Percentiles rank a stretch among this genome's conserved stretches.
Evolutionary conservation across 208 protist genomes (phyloP).

Genomic region (Crithidia thermophila): DNA sequence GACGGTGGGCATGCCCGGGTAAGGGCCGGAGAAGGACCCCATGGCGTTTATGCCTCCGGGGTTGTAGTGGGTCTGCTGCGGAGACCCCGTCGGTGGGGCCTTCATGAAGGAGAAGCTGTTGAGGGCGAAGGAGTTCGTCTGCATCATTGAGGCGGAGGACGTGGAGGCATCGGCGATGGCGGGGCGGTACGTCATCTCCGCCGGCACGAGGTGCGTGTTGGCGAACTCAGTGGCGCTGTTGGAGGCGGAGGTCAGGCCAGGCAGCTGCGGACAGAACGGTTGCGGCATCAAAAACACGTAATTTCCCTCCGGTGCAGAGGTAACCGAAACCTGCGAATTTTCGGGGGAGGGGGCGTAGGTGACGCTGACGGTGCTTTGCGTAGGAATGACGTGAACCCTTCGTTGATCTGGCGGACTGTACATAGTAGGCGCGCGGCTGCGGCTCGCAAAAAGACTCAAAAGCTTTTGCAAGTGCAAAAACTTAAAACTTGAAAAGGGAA

Average conservation of each 20-base stretch:
- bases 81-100: constrained; percentile 4
- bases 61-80: constrained; percentile 11
- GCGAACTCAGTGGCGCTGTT: constrained; percentile 28
- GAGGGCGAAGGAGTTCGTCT: constrained; percentile 1
- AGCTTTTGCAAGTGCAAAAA: not conserved
- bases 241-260: constrained; percentile 19
- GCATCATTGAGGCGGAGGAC: constrained; percentile 3
- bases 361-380: constrained; percentile 5
- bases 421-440: constrained; percentile 23
- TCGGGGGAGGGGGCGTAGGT: constrained; percentile 18
- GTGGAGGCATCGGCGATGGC: constrained; percentile 9
- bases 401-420: constrained; percentile 21
- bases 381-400: constrained; percentile 13
- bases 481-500: constrained; percentile 6
- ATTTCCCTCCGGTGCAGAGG: constrained; percentile 9
- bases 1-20: constrained; percentile 2
- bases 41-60: not conserved
- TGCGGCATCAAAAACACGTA: constrained; percentile 19
- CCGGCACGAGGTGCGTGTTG: constrained; percentile 7
- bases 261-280: constrained; percentile 2
- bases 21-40: constrained; percentile 10
- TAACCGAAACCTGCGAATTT: constrained; percentile 12
- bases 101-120: constrained; percentile 23
- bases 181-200: constrained; percentile 7
- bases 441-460: too few relatives aligned